Conservation (phyloP, 129 eudicot species). For the Cynara cardunculus region DNA sequence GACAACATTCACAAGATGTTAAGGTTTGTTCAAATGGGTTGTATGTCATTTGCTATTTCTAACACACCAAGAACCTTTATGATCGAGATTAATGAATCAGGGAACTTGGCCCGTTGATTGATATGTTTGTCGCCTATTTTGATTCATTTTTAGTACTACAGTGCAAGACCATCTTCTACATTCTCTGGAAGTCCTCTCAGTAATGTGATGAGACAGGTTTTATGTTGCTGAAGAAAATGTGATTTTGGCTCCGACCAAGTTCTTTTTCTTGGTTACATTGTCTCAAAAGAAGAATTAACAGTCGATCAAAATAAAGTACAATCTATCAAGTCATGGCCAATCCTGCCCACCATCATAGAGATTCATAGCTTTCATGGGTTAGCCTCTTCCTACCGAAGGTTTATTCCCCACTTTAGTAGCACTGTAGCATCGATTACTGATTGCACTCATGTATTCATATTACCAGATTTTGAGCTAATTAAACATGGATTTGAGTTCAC, state of each 20-base stretch:
- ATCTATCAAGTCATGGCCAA: neutral
- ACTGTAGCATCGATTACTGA: constrained; percentile 3
- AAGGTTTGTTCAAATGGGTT: neutral
- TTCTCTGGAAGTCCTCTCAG: neutral
- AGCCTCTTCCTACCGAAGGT: neutral
- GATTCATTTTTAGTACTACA: neutral
- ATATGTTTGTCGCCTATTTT: neutral
- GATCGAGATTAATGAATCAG: neutral
- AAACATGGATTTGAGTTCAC: no score
- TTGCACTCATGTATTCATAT: no score
- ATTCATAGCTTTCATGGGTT: neutral
- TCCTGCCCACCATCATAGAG: neutral
- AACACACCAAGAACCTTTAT: neutral
- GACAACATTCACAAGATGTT: neutral
- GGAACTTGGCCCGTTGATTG: neutral
- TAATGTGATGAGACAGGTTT: neutral
- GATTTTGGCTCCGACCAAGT: neutral
- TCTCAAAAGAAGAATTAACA: neutral
- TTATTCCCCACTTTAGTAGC: neutral
- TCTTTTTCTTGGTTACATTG: neutral
- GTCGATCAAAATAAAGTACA: no score
- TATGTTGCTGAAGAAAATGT: neutral
- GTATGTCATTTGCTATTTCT: neutral
- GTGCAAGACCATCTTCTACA: neutral
- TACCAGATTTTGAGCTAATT: neutral